Evolutionary conservation across 768 basidiomycete genomes (phyloP), one percentile per base, ranked within the genome.

Genomic region (Kwoniella mangroviensis): DNA sequence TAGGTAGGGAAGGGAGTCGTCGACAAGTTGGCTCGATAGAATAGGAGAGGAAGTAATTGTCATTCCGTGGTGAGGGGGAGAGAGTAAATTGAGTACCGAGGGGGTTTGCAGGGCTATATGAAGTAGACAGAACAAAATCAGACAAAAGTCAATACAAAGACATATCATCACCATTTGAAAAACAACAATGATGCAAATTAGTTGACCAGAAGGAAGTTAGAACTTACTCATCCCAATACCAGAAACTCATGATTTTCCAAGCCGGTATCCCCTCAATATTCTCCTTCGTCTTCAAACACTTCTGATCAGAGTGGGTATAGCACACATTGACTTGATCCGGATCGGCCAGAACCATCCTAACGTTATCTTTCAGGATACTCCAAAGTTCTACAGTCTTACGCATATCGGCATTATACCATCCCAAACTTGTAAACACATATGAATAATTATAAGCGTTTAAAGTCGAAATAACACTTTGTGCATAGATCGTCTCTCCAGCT

Each of bases 371-470:
- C 41, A 75, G 69, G 41, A 66, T 69, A 7, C 63, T 26, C 63
- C 70, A 80, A 4, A 75, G 43, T 54, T 78, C 77, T 24, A 73
- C 69, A 2, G 75, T 74, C 52, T 78, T 78, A 13, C 54, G 17
- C 74, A 78, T 76, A 60, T 80, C 77, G 21, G 67, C 43, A 61
- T 80, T 80, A 59, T 65, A 77, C 79, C 79, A 80, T 34, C 79
- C 79, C 4, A 78, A 67, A 22, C 68, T 73, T 22, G 65, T 70
- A 68, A 80, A 80, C 43, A 78, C 68, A 52, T 77, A 78, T 13
- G 71, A 55, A 52, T 80, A 80, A 15, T 68, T 68, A 55, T 68
- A 57, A 15, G 67, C 71, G 56, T 78, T 75, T 24, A 80, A 71
- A 4, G 79, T 71, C 11, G 71, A 72, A 21, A 80, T 78, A 26